Evolutionary conservation across 768 basidiomycete species (phyloP).

Genomic region (Mycena leptocephala): DNA sequence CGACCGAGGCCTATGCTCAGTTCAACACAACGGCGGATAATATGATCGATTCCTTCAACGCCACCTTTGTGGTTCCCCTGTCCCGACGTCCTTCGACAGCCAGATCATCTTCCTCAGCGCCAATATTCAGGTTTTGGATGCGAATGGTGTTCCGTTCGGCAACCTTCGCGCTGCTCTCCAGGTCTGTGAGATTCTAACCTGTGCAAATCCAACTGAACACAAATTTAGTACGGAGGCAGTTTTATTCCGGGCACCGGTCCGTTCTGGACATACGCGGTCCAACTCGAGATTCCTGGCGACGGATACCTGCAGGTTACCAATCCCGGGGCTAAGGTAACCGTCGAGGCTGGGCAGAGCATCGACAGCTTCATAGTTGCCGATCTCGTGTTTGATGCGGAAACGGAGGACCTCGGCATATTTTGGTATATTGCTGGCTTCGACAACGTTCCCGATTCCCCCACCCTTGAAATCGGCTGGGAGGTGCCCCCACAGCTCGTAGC

Average conservation of each 20-base stretch:
- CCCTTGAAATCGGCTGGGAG: constrained; percentile 6
- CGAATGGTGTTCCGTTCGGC: constrained; percentile 14
- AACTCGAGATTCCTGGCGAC: background rate
- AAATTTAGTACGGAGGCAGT: constrained; percentile 22
- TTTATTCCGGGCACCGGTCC: background rate
- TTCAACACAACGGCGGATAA: background rate
- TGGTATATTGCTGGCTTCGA: background rate
- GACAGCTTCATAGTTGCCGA: too few relatives aligned
- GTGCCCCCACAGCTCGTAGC: background rate
- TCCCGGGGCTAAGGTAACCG: background rate
- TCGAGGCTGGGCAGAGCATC: background rate
- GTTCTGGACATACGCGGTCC: constrained; percentile 12
- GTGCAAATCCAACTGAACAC: background rate
- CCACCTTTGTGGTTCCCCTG: background rate
- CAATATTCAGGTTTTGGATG: background rate
- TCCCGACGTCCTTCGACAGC: constrained; percentile 4
- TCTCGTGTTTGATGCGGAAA: background rate
- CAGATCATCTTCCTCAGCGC: constrained; percentile 21
- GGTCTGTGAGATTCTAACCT: background rate
- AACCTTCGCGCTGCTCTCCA: constrained; percentile 17
- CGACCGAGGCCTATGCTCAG: background rate
- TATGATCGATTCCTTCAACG: background rate
- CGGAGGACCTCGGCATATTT: background rate
- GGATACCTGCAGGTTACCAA: constrained; percentile 8
- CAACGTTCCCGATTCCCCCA: background rate